Conservation (phyloP, 179 eudicot species). For the Beta lomatogona region DNA sequence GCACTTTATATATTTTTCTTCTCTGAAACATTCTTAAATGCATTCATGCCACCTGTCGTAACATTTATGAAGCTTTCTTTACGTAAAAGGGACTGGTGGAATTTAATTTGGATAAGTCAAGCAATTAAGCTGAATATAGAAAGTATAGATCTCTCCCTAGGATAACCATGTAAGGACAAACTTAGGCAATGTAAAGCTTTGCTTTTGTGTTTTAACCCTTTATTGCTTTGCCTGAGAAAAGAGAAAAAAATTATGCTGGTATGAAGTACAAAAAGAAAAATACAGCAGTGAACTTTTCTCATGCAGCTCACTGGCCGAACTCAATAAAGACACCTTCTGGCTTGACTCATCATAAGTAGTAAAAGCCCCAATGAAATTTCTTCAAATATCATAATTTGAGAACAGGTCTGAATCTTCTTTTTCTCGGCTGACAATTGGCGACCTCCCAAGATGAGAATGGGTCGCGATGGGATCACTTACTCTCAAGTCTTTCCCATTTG, state of each 20-base stretch:
- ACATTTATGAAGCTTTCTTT: neutral
- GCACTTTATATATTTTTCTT: neutral
- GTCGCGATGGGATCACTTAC: too few relatives aligned
- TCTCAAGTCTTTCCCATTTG: too few relatives aligned
- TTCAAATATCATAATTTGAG: too few relatives aligned
- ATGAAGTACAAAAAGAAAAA: neutral
- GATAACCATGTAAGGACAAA: neutral
- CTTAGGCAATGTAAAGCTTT: neutral
- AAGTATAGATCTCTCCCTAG: neutral
- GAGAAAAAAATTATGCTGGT: neutral
- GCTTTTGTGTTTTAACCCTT: neutral
- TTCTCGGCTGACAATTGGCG: too few relatives aligned
- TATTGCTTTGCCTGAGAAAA: neutral
- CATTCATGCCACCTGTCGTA: too few relatives aligned
- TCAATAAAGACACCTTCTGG: neutral
- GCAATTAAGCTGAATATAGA: neutral
- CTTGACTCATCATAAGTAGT: too few relatives aligned
- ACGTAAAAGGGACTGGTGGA: neutral
- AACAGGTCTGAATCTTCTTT: too few relatives aligned
- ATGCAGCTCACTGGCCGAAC: neutral
- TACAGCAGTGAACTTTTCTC: neutral
- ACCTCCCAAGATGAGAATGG: too few relatives aligned
- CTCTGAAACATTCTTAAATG: neutral
- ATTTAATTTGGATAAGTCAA: neutral
- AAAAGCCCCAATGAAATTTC: too few relatives aligned